These are phyloP conservation scores for Kluyveromyces sp. DNA, from an alignment of 1,139 yeast species.

Conservation along the genomic window DNA sequence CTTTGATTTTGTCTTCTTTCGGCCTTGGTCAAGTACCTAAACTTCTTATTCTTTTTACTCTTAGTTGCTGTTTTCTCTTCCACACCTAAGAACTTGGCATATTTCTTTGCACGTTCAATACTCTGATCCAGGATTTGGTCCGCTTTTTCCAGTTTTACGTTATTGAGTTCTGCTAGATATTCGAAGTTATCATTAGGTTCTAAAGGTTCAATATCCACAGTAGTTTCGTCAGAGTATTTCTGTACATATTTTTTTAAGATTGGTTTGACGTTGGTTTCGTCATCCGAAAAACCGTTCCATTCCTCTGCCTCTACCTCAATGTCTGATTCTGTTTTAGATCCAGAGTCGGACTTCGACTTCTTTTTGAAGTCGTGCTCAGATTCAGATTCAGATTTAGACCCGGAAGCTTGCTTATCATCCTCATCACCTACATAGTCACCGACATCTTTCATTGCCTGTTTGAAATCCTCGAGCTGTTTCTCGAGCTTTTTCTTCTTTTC, in stretches of 20 bases:
- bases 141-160: conserved; percentile 54
- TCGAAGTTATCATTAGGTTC: conserved; percentile 48
- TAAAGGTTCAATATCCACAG: conserved; percentile 50
- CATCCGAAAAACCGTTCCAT: conserved; percentile 38
- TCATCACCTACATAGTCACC: conserved; percentile 33
- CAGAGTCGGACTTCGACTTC: too few species aligned
- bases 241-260: conserved; percentile 35
- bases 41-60: conserved; percentile 57
- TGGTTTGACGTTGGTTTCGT: conserved; percentile 28
- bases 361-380: too few species aligned
- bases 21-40: conserved; percentile 72
- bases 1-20: conserved; percentile 64
- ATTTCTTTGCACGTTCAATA: conserved; percentile 61
- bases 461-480: conserved; percentile 51
- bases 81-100: conserved; percentile 56
- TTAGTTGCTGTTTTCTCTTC: conserved; percentile 35
- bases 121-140: conserved; percentile 57
- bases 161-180: conserved; percentile 52
- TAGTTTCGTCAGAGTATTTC: conserved; percentile 40
- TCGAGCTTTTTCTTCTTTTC: conserved; percentile 63
- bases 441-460: conserved; percentile 35
- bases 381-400: conserved; percentile 6
- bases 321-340: neutral
- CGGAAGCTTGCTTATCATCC: conserved; percentile 23
- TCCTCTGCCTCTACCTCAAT: conserved; percentile 23